Percentiles rank a stretch among this genome's conserved stretches.
Evolutionary conservation across 345 rosid genomes (phyloP).

Genomic region (Geranium brycei): DNA sequence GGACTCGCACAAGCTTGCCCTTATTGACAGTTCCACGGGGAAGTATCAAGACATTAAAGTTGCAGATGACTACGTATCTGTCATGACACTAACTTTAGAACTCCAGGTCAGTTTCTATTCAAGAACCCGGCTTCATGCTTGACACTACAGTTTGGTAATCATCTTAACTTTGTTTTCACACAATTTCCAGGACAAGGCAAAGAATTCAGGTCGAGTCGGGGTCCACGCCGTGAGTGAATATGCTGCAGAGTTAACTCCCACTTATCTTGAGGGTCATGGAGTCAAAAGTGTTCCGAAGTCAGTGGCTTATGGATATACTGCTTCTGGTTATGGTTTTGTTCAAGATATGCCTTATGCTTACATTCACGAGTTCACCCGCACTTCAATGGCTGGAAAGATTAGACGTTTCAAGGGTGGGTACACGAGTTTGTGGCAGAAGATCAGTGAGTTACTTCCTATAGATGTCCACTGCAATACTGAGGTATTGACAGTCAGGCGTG

Average conservation of each 20-base stretch:
- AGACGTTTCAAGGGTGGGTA: slow-evolving; percentile 52
- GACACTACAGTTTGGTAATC: neutral
- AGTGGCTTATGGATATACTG: slow-evolving; percentile 59
- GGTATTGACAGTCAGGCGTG: slow-evolving; percentile 32
- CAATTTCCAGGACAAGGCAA: slow-evolving; percentile 40
- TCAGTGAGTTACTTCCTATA: slow-evolving; percentile 30
- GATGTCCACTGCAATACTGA: slow-evolving; percentile 32
- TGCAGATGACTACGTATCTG: slow-evolving; percentile 53
- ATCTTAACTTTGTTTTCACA: neutral
- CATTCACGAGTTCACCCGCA: slow-evolving; percentile 53
- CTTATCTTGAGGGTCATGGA: slow-evolving; percentile 33
- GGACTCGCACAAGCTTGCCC: slow-evolving; percentile 57
- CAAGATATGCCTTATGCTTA: slow-evolving; percentile 66
- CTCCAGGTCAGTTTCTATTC: slow-evolving; percentile 34
- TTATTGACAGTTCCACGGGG: slow-evolving; percentile 41
- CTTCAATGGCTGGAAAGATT: slow-evolving; percentile 68
- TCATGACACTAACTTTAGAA: slow-evolving; percentile 43
- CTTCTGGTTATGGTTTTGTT: slow-evolving; percentile 58
- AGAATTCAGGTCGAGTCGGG: slow-evolving; percentile 33
- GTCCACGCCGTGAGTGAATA: slow-evolving; percentile 47
- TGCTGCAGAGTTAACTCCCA: slow-evolving; percentile 44
- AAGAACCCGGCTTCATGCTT: neutral
- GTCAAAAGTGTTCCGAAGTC: slow-evolving; percentile 38
- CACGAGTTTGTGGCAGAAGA: slow-evolving; percentile 41
- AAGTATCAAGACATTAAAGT: slow-evolving; percentile 39